Conservation (phyloP, 805 yeast species). For the Tetrapisispora namnaoensis region DNA sequence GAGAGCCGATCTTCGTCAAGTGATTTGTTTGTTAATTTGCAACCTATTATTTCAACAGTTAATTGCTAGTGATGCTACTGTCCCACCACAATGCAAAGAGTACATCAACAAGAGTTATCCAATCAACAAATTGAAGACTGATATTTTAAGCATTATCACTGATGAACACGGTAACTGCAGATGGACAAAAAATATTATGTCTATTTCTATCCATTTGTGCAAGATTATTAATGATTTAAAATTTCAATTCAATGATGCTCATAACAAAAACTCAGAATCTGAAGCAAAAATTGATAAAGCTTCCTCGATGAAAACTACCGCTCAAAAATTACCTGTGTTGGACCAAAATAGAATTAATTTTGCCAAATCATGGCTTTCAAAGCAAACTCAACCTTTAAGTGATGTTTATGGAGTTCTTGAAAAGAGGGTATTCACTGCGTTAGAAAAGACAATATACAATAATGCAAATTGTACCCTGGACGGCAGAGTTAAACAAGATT, state of each 20-base stretch:
- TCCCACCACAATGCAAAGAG: constrained; percentile 26
- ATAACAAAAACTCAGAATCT: constrained; percentile 3
- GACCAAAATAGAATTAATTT: constrained; percentile 35
- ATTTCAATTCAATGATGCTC: constrained; percentile 11
- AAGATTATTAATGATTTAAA: constrained; percentile 25
- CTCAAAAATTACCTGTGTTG: constrained; percentile 15
- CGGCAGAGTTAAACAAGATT: constrained; percentile 29
- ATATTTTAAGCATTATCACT: constrained; percentile 67
- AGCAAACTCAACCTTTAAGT: constrained; percentile 77
- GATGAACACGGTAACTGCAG: constrained; percentile 81
- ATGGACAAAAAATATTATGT: constrained; percentile 76
- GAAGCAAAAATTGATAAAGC: not conserved
- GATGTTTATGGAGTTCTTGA: constrained; percentile 72
- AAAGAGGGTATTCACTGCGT: constrained; percentile 46
- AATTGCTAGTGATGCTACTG: constrained; percentile 30
- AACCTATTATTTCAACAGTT: constrained; percentile 63
- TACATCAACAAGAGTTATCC: constrained; percentile 32
- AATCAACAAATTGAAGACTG: constrained; percentile 47
- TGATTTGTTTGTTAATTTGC: constrained; percentile 72
- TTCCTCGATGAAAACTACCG: constrained; percentile 1
- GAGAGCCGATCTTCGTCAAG: constrained; percentile 78
- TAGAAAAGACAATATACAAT: constrained; percentile 32
- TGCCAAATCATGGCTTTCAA: constrained; percentile 68
- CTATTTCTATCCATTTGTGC: constrained; percentile 49
- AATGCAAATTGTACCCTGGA: constrained; percentile 31